phyloP scores from a whole-genome alignment of 2,329 filamentous ascomycete genomes.

The Peltaster fructicola region DNA sequence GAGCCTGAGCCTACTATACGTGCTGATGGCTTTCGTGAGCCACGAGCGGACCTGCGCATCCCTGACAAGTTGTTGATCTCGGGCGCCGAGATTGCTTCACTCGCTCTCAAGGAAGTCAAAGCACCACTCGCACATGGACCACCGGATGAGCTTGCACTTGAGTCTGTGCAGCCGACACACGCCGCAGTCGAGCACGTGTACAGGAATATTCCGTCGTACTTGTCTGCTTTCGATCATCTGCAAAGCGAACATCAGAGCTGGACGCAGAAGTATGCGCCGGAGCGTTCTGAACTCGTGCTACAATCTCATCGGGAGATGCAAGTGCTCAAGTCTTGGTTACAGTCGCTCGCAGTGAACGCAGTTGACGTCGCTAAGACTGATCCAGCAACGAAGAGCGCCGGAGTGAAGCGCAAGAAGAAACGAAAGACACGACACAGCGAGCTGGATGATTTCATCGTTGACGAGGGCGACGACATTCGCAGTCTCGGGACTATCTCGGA shows the following conservation, averaged over 20 bases:
- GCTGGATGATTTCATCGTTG: slow-evolving; percentile 63
- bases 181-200: no score
- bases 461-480: slow-evolving; percentile 56
- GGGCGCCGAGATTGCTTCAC: slow-evolving; percentile 23
- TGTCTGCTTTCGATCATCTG: slow-evolving; percentile 67
- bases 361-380: slow-evolving; percentile 34
- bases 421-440: slow-evolving; percentile 45
- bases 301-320: slow-evolving; percentile 53
- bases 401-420: slow-evolving; percentile 35
- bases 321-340: slow-evolving; percentile 66
- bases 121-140: slow-evolving; percentile 3
- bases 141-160: slow-evolving; percentile 6
- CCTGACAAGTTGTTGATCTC: slow-evolving; percentile 16
- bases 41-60: slow-evolving; percentile 11
- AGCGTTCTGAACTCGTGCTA: slow-evolving; percentile 50
- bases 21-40: slow-evolving; percentile 18
- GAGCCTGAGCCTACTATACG: slow-evolving; percentile 9
- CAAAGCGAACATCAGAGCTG: slow-evolving; percentile 58
- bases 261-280: slow-evolving; percentile 72
- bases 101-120: slow-evolving; percentile 14
- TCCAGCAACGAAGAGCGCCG: slow-evolving; percentile 21
- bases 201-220: slow-evolving; percentile 36
- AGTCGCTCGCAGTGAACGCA: slow-evolving; percentile 54
- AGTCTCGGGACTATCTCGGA: slow-evolving; percentile 53
- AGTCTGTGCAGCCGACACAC: no score